Evolutionary conservation across 2,329 filamentous ascomycete species (phyloP).

Genomic region (Aspergillus pseudoviridinutans): DNA sequence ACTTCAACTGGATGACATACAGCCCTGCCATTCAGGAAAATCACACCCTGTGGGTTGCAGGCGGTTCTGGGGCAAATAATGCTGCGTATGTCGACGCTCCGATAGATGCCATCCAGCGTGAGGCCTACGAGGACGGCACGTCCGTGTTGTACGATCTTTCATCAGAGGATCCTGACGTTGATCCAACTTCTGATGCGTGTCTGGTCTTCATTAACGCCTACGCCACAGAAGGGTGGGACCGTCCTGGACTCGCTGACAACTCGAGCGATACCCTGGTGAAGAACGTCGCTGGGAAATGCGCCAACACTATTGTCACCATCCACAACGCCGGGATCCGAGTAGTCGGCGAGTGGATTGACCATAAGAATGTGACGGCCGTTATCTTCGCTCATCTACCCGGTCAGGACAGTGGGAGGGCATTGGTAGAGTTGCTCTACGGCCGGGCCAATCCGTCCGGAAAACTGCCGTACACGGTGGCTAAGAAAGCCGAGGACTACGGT

Average conservation of each 20-base stretch:
- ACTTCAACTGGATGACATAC: neutral
- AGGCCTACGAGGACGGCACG: conserved; percentile 53
- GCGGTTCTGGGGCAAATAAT: conserved; percentile 48
- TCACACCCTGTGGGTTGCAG: conserved; percentile 44
- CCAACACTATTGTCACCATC: conserved; percentile 61
- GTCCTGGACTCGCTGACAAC: conserved; percentile 30
- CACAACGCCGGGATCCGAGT: conserved; percentile 61
- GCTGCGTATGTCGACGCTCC: conserved; percentile 50
- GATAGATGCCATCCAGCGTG: conserved; percentile 51
- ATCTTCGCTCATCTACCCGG: conserved; percentile 63
- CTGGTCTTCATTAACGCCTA: conserved; percentile 59
- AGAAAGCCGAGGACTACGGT: conserved; percentile 54
- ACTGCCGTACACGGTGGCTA: conserved; percentile 60
- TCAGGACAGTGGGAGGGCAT: conserved; percentile 56
- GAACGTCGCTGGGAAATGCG: conserved; percentile 56
- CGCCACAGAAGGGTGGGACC: conserved; percentile 39
- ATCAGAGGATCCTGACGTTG: conserved; percentile 13
- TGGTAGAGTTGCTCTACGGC: conserved; percentile 57
- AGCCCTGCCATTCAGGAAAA: conserved; percentile 25
- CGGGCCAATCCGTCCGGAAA: conserved; percentile 54
- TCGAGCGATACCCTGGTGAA: conserved; percentile 54
- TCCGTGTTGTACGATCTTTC: conserved; percentile 19
- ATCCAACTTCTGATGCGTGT: conserved; percentile 21
- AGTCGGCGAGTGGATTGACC: conserved; percentile 55
- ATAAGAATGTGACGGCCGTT: conserved; percentile 61